phyloP scores from a whole-genome alignment of 495 filamentous ascomycete genomes.

The Xanthoparmelia taractica region DNA sequence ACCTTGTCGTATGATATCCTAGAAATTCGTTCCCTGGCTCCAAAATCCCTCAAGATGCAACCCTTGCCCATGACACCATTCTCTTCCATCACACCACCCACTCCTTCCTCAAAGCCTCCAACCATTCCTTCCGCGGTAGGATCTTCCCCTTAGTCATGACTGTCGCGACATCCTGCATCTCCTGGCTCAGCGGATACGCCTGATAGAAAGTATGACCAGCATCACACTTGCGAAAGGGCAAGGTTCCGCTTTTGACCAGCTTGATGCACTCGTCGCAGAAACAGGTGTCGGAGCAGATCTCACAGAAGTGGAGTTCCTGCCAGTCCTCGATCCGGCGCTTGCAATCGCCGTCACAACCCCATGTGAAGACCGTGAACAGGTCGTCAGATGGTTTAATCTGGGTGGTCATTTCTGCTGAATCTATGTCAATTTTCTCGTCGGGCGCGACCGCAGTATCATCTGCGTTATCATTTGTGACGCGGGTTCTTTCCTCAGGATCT shows the following conservation, averaged over 20 bases:
- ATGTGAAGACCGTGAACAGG: neutral
- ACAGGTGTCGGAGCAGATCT: conserved; percentile 3
- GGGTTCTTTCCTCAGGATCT: neutral
- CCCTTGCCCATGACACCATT: neutral
- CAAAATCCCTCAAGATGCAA: too few species aligned
- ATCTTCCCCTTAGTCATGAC: neutral
- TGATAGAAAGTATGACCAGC: conserved; percentile 3
- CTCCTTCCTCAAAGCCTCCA: conserved; percentile 6
- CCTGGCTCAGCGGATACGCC: conserved; percentile 4
- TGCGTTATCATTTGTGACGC: neutral
- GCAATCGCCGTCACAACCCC: conserved; percentile 7
- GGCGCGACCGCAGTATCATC: neutral
- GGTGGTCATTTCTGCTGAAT: neutral
- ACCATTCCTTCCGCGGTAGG: neutral
- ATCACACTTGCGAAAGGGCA: conserved; percentile 5
- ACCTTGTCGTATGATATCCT: too few species aligned
- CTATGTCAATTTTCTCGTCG: neutral
- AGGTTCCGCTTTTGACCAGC: conserved; percentile 1
- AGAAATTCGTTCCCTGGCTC: too few species aligned
- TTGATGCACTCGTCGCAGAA: conserved; percentile 12
- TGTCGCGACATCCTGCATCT: conserved; percentile 4
- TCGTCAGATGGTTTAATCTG: neutral
- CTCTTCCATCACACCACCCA: neutral
- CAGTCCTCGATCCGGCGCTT: conserved; percentile 1
- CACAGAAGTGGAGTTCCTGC: conserved; percentile 3